Evolutionary conservation across 192 early-diverging fungal species (phyloP).

Genomic region (Geranomyces michiganensis): DNA sequence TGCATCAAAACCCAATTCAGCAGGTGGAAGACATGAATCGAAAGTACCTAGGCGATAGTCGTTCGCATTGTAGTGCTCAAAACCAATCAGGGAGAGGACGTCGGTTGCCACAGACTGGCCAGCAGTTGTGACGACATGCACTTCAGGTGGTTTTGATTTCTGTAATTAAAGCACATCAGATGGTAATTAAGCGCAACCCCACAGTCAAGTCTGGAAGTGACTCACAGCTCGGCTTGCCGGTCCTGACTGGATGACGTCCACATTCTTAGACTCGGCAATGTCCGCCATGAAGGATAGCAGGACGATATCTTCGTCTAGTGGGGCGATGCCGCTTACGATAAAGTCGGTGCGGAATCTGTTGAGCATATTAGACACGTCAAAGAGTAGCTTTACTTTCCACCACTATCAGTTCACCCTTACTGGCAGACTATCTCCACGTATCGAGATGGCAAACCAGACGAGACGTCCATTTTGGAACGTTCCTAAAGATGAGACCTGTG

Average conservation of each 20-base stretch:
- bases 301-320: conserved; percentile 70
- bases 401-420: conserved; percentile 31
- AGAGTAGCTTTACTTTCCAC: not conserved
- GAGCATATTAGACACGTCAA: not conserved
- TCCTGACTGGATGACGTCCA: conserved; percentile 46
- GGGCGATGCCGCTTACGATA: conserved; percentile 86
- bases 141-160: conserved; percentile 75
- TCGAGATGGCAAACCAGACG: conserved; percentile 53
- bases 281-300: conserved; percentile 71
- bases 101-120: conserved; percentile 90
- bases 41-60: conserved; percentile 84
- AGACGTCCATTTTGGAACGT: conserved; percentile 46
- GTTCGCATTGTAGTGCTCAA: conserved; percentile 85
- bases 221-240: conserved; percentile 22
- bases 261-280: conserved; percentile 56
- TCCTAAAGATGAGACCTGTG: conserved; percentile 29
- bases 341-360: conserved; percentile 76
- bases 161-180: not conserved
- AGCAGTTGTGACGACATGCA: conserved; percentile 81
- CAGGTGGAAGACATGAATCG: not conserved
- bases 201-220: too few species aligned
- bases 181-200: not conserved
- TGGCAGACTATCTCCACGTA: conserved; percentile 65
- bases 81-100: conserved; percentile 82
- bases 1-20: not conserved